Percentiles rank a stretch among this genome's conserved stretches.
Evolutionary conservation across 2,329 filamentous ascomycete genomes (phyloP).

Genomic region (Colletotrichum lini): DNA sequence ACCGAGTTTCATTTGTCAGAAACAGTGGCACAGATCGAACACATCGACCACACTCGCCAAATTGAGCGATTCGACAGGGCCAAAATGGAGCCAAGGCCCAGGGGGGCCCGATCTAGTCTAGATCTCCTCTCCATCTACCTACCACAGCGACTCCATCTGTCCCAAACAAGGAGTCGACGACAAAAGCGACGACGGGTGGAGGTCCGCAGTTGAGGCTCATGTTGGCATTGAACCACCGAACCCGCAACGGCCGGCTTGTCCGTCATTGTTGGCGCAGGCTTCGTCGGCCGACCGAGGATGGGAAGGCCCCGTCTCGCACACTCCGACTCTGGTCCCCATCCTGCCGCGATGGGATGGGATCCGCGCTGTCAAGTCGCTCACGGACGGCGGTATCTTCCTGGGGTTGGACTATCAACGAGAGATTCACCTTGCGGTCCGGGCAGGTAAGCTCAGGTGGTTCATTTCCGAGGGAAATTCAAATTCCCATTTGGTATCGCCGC

Average conservation of each 20-base stretch:
- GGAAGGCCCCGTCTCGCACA: slow-evolving; percentile 22
- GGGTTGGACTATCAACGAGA: background rate
- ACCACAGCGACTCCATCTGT: background rate
- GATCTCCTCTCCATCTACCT: background rate
- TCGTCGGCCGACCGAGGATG: slow-evolving; percentile 27
- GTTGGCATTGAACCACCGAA: background rate
- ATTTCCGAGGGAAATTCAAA: slow-evolving; percentile 6
- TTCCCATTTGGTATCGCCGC: background rate
- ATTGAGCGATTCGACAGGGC: background rate
- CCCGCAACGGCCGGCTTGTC: background rate
- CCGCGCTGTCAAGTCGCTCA: background rate
- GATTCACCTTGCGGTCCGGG: background rate
- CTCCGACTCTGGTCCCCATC: slow-evolving; percentile 1
- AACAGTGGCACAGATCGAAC: slow-evolving; percentile 7
- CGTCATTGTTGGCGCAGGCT: slow-evolving; percentile 12
- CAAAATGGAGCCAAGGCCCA: slow-evolving; percentile 11
- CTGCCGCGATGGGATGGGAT: background rate
- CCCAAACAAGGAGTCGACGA: slow-evolving; percentile 20
- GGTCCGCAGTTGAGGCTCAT: slow-evolving; percentile 20
- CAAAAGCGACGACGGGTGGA: background rate
- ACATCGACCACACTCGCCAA: background rate
- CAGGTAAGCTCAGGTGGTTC: slow-evolving; percentile 20
- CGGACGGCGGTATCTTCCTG: background rate
- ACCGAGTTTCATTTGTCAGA: slow-evolving; percentile 5
- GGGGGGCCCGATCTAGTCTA: slow-evolving; percentile 21